Conservation (phyloP, 169 alveolate species). For the Fabrea salina region DNA sequence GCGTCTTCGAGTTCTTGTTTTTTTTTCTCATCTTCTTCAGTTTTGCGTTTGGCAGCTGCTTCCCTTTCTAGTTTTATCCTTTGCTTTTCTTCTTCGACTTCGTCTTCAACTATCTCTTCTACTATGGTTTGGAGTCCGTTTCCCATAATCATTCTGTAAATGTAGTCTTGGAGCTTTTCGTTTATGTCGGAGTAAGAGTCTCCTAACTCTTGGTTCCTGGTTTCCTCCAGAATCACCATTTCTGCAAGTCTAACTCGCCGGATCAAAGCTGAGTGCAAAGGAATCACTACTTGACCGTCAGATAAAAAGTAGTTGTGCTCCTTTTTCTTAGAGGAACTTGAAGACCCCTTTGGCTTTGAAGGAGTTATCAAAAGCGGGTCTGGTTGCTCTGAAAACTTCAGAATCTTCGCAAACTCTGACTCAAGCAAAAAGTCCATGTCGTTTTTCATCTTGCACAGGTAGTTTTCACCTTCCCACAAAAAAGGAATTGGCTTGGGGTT, state of each 20-base stretch:
- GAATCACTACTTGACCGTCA: conserved; percentile 13
- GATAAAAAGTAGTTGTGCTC: not conserved
- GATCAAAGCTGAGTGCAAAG: not conserved
- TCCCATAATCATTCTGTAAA: too few relatives aligned
- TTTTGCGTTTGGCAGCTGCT: not conserved
- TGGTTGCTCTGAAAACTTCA: not conserved
- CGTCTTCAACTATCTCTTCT: not conserved
- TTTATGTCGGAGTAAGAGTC: not conserved
- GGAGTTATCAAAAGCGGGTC: conserved; percentile 22
- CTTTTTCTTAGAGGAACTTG: not conserved
- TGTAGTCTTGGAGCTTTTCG: too few relatives aligned
- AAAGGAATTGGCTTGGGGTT: not conserved
- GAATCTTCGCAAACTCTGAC: conserved; percentile 2
- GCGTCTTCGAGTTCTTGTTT: too few relatives aligned
- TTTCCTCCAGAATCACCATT: not conserved
- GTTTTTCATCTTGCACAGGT: not conserved
- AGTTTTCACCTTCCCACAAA: not conserved
- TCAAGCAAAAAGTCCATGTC: conserved; percentile 2
- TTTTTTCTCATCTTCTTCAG: not conserved
- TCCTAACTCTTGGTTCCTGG: not conserved
- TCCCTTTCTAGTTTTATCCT: not conserved
- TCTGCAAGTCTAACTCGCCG: conserved; percentile 1
- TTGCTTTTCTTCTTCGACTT: not conserved
- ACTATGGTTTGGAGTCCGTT: not conserved
- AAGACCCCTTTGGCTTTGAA: not conserved